Percentiles rank a stretch among this genome's conserved stretches.
Conservation (phyloP, 1,284 basidiomycete species). For the Rhodotorula sp. region DNA sequence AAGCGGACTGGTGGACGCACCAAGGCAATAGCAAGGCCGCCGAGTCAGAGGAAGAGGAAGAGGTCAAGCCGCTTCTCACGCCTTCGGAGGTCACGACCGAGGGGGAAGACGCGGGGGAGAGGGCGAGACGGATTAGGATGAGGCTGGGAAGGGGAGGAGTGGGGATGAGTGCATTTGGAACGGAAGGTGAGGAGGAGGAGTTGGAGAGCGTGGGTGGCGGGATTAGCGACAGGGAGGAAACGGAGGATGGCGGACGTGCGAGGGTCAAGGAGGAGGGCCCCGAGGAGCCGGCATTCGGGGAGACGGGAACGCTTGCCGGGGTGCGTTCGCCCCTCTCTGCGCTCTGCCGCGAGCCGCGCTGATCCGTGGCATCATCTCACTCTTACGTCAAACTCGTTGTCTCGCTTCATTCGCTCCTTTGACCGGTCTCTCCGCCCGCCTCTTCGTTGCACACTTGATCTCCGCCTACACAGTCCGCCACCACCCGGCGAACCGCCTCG, state of each 20-base stretch:
- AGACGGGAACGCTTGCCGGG: neutral
- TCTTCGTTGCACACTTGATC: too few relatives aligned
- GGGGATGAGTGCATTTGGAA: conserved; percentile 8
- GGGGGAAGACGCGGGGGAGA: neutral
- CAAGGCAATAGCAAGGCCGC: too few relatives aligned
- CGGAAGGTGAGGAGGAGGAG: neutral
- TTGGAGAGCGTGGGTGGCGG: too few relatives aligned
- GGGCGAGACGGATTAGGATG: neutral
- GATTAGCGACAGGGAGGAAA: neutral
- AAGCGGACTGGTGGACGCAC: neutral
- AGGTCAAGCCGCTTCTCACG: neutral
- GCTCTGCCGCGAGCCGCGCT: too few relatives aligned
- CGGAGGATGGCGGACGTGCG: neutral
- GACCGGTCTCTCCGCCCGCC: too few relatives aligned
- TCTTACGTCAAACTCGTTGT: too few relatives aligned
- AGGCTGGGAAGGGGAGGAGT: conserved; percentile 9
- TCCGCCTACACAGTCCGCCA: neutral
- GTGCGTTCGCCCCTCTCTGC: neutral
- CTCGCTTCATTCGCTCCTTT: neutral
- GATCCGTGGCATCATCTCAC: too few relatives aligned
- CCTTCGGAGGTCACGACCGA: neutral
- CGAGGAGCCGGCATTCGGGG: neutral
- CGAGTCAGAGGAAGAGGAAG: neutral
- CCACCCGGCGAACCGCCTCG: neutral
- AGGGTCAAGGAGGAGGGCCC: neutral